Percentiles rank a stretch among this genome's conserved stretches.
Evolutionary conservation across 108 stramenopile species (phyloP).

Genomic region (Stephanodiscus triporus): DNA sequence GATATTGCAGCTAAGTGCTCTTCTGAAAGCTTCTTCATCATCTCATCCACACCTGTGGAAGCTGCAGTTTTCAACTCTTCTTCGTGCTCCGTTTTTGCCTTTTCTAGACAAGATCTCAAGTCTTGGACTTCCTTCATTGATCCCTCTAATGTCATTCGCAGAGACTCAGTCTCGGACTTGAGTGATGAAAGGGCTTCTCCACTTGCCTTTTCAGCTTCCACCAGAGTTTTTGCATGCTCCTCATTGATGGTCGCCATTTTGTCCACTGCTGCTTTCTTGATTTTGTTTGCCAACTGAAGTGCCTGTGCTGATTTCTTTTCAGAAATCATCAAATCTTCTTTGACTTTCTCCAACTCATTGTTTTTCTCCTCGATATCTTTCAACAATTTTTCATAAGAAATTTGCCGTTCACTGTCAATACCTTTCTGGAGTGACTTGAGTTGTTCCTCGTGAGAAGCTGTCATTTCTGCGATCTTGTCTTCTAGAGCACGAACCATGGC

Average conservation of each 20-base stretch:
- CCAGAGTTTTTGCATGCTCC: slow-evolving; percentile 33
- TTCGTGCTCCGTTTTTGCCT: slow-evolving; percentile 16
- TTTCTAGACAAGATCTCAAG: slow-evolving; percentile 25
- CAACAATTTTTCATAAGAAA: slow-evolving; percentile 17
- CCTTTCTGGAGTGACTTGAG: not conserved
- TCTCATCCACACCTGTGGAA: slow-evolving; percentile 26
- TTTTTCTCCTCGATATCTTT: slow-evolving; percentile 45
- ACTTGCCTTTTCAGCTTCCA: slow-evolving; percentile 15
- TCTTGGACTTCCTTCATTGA: slow-evolving; percentile 23
- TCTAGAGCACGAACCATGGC: slow-evolving; percentile 12
- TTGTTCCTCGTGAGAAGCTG: slow-evolving; percentile 8
- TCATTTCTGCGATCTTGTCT: slow-evolving; percentile 23
- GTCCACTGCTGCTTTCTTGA: slow-evolving; percentile 48
- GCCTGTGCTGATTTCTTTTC: slow-evolving; percentile 50
- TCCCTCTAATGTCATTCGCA: slow-evolving; percentile 13
- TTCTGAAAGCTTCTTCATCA: slow-evolving; percentile 29
- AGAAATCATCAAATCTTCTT: slow-evolving; percentile 27
- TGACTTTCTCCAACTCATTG: slow-evolving; percentile 41
- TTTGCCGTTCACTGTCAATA: not conserved
- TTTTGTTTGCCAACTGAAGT: slow-evolving; percentile 51
- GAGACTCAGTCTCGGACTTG: slow-evolving; percentile 21
- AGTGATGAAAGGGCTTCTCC: slow-evolving; percentile 22
- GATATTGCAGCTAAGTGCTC: slow-evolving; percentile 44
- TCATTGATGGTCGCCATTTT: slow-evolving; percentile 38
- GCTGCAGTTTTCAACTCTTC: slow-evolving; percentile 23